Percentiles rank a stretch among this genome's conserved stretches.
Evolutionary conservation across 2,329 filamentous ascomycete genomes (phyloP).

Genomic region (Neopestalotiopsis rosae): DNA sequence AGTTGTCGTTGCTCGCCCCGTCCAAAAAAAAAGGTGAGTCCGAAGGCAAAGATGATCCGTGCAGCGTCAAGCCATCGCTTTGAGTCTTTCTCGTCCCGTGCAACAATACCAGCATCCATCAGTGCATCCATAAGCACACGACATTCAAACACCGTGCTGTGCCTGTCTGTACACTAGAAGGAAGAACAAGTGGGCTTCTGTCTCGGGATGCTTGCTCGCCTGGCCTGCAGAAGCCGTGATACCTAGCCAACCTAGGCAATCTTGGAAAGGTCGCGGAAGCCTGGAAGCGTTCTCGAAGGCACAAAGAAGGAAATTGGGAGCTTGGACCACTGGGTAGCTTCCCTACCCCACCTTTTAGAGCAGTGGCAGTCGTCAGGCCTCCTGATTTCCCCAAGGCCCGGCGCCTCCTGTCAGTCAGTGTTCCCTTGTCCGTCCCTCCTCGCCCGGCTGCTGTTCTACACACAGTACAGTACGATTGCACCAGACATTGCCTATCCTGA

Average conservation of each 20-base stretch:
- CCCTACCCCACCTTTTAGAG: constrained; percentile 14
- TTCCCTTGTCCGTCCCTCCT: background rate
- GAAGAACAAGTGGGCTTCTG: background rate
- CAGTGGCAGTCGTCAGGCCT: constrained; percentile 4
- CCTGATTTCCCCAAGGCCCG: constrained; percentile 2
- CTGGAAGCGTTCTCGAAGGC: constrained; percentile 16
- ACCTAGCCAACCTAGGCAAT: background rate
- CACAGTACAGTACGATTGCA: background rate
- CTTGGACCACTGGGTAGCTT: constrained; percentile 7
- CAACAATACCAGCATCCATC: background rate
- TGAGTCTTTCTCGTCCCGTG: background rate
- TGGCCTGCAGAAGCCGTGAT: background rate
- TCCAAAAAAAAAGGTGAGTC: background rate
- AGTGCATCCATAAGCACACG: background rate
- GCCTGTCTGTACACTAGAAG: background rate
- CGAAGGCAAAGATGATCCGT: background rate
- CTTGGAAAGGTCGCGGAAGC: constrained; percentile 7
- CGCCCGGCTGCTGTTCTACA: background rate
- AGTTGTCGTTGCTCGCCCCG: background rate
- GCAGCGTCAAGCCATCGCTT: background rate
- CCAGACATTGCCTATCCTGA: background rate
- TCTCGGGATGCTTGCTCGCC: background rate
- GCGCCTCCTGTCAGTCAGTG: background rate
- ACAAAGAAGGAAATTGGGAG: constrained; percentile 13
- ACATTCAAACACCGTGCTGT: background rate